Conservation (phyloP, 148 eudicot species). For the Fagopyrum esculentum region DNA sequence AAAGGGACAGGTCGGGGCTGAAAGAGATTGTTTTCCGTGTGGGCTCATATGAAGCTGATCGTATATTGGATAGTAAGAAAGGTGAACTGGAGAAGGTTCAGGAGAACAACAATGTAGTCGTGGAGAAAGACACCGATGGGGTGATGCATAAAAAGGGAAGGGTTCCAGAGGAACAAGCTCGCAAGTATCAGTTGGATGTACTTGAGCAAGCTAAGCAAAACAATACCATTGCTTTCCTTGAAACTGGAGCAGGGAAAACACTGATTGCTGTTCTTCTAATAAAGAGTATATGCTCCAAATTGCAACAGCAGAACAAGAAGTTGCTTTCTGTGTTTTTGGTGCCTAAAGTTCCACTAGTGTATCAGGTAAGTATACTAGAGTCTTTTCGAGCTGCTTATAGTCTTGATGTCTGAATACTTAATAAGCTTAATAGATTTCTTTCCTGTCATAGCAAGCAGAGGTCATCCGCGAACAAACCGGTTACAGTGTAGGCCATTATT, state of each 20-base stretch:
- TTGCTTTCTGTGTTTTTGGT: slow-evolving; percentile 86
- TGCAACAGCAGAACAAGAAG: slow-evolving; percentile 63
- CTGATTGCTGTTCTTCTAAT: slow-evolving; percentile 90
- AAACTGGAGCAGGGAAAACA: slow-evolving; percentile 97
- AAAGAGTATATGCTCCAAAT: slow-evolving; percentile 47
- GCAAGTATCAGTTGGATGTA: slow-evolving; percentile 88
- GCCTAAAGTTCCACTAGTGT: slow-evolving; percentile 96
- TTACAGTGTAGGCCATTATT: slow-evolving; percentile 88
- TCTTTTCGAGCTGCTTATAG: background rate
- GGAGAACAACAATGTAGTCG: slow-evolving; percentile 26
- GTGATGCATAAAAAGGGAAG: slow-evolving; percentile 29
- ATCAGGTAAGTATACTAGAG: slow-evolving; percentile 55
- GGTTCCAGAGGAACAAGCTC: slow-evolving; percentile 67
- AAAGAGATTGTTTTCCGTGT: slow-evolving; percentile 68
- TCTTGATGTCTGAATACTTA: background rate
- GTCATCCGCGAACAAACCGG: slow-evolving; percentile 92
- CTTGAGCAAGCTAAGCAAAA: slow-evolving; percentile 89
- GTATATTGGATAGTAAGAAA: slow-evolving; percentile 41
- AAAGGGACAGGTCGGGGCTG: slow-evolving; percentile 56
- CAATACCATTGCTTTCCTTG: slow-evolving; percentile 97
- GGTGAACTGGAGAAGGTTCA: slow-evolving; percentile 30
- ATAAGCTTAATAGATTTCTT: background rate
- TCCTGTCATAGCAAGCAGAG: slow-evolving; percentile 75
- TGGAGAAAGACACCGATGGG: slow-evolving; percentile 35
- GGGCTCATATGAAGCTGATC: slow-evolving; percentile 61